A percentile compares a stretch with the other conserved stretches of the same genome.
Evolutionary conservation across 371 early-diverging fungal genomes (phyloP).

Genomic region (Rhizopus microsporus): DNA sequence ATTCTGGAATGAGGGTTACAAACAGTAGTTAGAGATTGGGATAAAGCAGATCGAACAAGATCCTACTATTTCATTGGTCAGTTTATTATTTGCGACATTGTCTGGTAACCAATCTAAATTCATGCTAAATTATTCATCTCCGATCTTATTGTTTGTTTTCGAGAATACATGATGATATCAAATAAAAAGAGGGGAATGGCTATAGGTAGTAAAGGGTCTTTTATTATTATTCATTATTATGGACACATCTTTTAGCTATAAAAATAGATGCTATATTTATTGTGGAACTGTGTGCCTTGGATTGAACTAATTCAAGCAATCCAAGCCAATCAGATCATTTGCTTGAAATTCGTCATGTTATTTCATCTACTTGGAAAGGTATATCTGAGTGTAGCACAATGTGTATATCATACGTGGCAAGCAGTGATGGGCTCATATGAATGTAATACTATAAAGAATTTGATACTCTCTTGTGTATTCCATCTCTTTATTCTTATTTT

Average conservation of each 20-base stretch:
- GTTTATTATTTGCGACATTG: neutral
- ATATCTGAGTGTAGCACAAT: too few species aligned
- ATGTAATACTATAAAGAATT: too few species aligned
- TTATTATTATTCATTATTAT: neutral
- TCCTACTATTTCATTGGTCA: too few species aligned
- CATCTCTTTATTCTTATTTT: too few species aligned
- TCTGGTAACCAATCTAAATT: conserved; percentile 1
- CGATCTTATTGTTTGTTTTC: conserved; percentile 1
- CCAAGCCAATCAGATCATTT: too few species aligned
- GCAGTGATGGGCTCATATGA: too few species aligned
- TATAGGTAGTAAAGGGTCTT: neutral
- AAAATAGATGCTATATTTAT: neutral
- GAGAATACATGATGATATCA: neutral
- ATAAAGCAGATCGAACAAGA: neutral
- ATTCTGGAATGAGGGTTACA: neutral
- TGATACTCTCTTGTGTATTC: too few species aligned
- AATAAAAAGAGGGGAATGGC: neutral
- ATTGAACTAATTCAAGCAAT: too few species aligned
- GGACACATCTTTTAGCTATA: neutral
- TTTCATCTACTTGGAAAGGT: too few species aligned
- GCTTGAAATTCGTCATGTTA: too few species aligned
- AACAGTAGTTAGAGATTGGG: neutral
- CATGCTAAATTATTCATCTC: conserved; percentile 8
- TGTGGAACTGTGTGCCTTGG: too few species aligned
- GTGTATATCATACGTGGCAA: too few species aligned